phyloP scores from a whole-genome alignment of 208 protist genomes.

The Entamoeba dispar region DNA sequence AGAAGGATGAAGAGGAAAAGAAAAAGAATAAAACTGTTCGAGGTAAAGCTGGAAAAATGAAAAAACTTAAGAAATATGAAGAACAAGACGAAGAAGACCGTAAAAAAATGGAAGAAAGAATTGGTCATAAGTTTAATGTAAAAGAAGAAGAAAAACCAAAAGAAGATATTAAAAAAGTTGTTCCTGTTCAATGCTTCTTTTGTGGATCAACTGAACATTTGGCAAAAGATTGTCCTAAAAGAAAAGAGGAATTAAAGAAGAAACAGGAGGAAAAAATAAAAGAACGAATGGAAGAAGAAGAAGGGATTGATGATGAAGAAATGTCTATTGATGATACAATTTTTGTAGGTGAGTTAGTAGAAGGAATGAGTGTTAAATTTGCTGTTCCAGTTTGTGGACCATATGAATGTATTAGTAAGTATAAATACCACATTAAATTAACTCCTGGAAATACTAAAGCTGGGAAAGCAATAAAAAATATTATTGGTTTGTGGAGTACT shows the following conservation, averaged over 20 bases:
- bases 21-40: slow-evolving; percentile 1
- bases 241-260: slow-evolving; percentile 6
- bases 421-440: slow-evolving; percentile 55
- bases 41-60: slow-evolving; percentile 11
- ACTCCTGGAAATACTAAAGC: slow-evolving; percentile 45
- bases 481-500: background rate
- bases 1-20: background rate
- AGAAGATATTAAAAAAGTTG: slow-evolving; percentile 16
- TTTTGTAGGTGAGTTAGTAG: background rate
- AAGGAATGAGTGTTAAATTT: slow-evolving; percentile 35
- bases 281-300: slow-evolving; percentile 2
- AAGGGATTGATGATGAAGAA: background rate
- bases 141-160: background rate
- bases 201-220: background rate
- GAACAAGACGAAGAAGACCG: slow-evolving; percentile 11
- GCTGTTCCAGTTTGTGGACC: slow-evolving; percentile 45
- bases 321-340: background rate
- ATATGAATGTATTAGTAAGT: slow-evolving; percentile 39
- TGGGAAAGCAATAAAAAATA: slow-evolving; percentile 29
- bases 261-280: slow-evolving; percentile 20
- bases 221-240: background rate
- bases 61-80: background rate
- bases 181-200: background rate
- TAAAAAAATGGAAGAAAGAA: background rate
- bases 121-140: background rate